phyloP scores from a whole-genome alignment of 2,329 filamentous ascomycete genomes.

The Gremmenia infestans region DNA sequence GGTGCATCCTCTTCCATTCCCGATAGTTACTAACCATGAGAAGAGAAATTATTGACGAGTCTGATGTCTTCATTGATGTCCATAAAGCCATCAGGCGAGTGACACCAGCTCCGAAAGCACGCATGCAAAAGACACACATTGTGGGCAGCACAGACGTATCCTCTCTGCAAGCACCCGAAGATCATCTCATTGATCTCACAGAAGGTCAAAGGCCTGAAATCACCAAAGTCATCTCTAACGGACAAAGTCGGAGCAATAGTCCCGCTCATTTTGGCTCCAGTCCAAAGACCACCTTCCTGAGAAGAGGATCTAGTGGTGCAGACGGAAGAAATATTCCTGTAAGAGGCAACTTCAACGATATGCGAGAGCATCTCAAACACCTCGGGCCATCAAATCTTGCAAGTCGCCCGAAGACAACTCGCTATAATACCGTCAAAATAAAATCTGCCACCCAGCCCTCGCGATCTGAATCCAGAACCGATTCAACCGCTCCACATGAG shows the following conservation, averaged over 20 bases:
- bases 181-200: slow-evolving; percentile 41
- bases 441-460: slow-evolving; percentile 41
- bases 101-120: slow-evolving; percentile 58
- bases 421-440: slow-evolving; percentile 61
- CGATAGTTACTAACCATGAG: slow-evolving; percentile 22
- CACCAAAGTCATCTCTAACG: slow-evolving; percentile 18
- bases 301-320: slow-evolving; percentile 49
- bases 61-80: slow-evolving; percentile 95
- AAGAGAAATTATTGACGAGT: slow-evolving; percentile 97
- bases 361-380: slow-evolving; percentile 58
- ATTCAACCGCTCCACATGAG: slow-evolving; percentile 38
- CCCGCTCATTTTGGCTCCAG: slow-evolving; percentile 24
- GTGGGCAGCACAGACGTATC: slow-evolving; percentile 41
- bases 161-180: slow-evolving; percentile 29
- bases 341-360: slow-evolving; percentile 56
- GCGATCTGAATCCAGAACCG: slow-evolving; percentile 27
- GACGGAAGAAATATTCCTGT: slow-evolving; percentile 53
- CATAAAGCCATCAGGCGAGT: slow-evolving; percentile 90
- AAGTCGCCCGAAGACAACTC: slow-evolving; percentile 57
- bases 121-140: slow-evolving; percentile 54
- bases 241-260: slow-evolving; percentile 12
- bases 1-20: not conserved
- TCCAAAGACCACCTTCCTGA: slow-evolving; percentile 50
- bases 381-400: slow-evolving; percentile 65
- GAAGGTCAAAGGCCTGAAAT: slow-evolving; percentile 26